phyloP scores from a whole-genome alignment of 2,329 filamentous ascomycete genomes.

The Ustulina deusta region DNA sequence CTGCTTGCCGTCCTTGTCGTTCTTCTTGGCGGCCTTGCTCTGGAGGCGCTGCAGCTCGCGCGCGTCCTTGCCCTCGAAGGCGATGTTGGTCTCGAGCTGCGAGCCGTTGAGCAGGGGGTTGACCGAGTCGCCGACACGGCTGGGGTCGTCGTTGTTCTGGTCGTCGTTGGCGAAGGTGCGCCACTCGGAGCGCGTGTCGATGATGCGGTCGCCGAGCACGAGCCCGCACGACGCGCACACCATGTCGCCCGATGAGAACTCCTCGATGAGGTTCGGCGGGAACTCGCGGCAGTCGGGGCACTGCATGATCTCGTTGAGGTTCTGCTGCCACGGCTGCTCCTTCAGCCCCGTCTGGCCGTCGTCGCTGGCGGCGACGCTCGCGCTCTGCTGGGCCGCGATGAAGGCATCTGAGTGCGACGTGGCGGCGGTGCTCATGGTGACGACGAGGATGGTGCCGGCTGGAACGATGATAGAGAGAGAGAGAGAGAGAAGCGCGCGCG shows the following conservation, averaged over 20 bases:
- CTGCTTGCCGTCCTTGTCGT: conserved; percentile 75
- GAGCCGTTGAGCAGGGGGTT: conserved; percentile 92
- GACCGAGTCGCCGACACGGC: conserved; percentile 93
- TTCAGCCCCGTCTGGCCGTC: conserved; percentile 42
- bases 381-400: conserved; percentile 56
- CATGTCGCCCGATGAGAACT: conserved; percentile 91
- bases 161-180: conserved; percentile 99
- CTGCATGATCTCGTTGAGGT: conserved; percentile 85
- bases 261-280: conserved; percentile 93
- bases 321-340: conserved; percentile 74
- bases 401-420: conserved; percentile 47
- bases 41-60: conserved; percentile 77
- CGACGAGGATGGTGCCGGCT: neutral
- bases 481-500: neutral
- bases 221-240: conserved; percentile 93
- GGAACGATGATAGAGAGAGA: neutral
- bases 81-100: conserved; percentile 89
- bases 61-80: conserved; percentile 76
- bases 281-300: conserved; percentile 92
- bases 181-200: conserved; percentile 98
- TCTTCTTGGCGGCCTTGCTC: conserved; percentile 78
- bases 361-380: conserved; percentile 37
- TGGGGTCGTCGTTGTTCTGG: conserved; percentile 94
- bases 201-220: conserved; percentile 89
- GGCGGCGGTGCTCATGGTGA: conserved; percentile 41